These are phyloP conservation scores for Linnemannia hyalina DNA, from an alignment of 192 early-diverging fungal genomes.

Conservation along the genomic window DNA sequence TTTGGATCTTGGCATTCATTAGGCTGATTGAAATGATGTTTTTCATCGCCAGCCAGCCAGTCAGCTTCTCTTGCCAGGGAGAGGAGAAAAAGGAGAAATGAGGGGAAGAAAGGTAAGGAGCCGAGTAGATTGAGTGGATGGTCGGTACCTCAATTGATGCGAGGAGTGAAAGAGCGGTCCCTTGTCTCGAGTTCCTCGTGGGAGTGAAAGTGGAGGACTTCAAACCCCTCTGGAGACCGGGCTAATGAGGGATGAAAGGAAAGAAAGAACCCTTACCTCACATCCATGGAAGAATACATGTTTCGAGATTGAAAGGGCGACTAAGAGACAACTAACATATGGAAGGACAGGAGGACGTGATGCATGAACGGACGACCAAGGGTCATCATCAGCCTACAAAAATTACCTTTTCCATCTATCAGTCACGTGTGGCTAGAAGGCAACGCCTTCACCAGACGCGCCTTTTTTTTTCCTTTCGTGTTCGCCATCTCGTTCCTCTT, in stretches of 20 bases:
- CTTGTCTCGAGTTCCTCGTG: neutral
- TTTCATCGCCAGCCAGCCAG: too few relatives aligned
- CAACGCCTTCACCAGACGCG: neutral
- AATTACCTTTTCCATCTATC: neutral
- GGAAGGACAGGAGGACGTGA: too few relatives aligned
- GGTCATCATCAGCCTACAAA: neutral
- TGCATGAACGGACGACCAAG: too few relatives aligned
- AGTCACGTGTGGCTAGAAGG: too few relatives aligned
- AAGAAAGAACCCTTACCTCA: neutral
- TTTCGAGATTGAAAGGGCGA: neutral
- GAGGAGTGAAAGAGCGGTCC: too few relatives aligned
- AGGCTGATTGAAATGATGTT: neutral
- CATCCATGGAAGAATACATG: neutral
- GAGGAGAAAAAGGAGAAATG: neutral
- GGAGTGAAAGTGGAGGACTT: neutral
- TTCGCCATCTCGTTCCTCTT: neutral
- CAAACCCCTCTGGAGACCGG: neutral
- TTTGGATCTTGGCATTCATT: neutral
- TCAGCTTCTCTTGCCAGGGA: neutral
- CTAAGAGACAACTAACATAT: neutral
- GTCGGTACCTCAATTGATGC: neutral
- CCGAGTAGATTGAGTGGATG: neutral
- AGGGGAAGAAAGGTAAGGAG: neutral
- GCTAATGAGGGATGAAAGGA: neutral
- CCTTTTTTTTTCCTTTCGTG: neutral